A percentile compares a stretch with the other conserved stretches of the same genome.
These are phyloP conservation scores for Fennellomyces sp. DNA, from an alignment of 371 early-diverging fungal species.

Conservation along the genomic window DNA sequence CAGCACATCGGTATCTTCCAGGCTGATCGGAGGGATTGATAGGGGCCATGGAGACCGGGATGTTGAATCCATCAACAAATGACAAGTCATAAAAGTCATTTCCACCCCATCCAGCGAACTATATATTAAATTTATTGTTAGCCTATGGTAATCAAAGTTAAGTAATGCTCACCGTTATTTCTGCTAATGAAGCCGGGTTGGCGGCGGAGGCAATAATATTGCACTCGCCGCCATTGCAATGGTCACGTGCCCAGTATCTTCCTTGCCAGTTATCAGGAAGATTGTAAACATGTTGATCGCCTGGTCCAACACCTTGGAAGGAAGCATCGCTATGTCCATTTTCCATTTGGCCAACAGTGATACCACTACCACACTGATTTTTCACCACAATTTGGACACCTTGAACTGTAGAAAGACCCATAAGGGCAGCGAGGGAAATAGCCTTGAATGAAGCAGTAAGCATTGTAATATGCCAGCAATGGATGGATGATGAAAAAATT, in stretches of 20 bases:
- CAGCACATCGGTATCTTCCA: slow-evolving; percentile 27
- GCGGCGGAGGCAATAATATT: slow-evolving; percentile 14
- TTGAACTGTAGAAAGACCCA: too few species aligned
- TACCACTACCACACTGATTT: slow-evolving; percentile 16
- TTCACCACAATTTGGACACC: slow-evolving; percentile 15
- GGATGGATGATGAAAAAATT: too few species aligned
- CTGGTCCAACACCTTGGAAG: neutral
- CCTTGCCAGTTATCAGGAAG: slow-evolving; percentile 32
- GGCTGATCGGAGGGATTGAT: slow-evolving; percentile 6
- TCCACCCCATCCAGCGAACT: neutral
- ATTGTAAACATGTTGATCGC: slow-evolving; percentile 7
- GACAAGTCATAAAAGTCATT: slow-evolving; percentile 45
- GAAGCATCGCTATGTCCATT: slow-evolving; percentile 12
- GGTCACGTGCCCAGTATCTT: slow-evolving; percentile 35
- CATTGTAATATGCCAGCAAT: too few species aligned
- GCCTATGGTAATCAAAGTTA: too few species aligned
- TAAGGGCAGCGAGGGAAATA: too few species aligned
- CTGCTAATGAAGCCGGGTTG: slow-evolving; percentile 42
- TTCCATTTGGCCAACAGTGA: slow-evolving; percentile 15
- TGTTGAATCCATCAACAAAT: slow-evolving; percentile 49
- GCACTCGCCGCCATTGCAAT: slow-evolving; percentile 18
- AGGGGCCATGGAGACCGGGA: slow-evolving; percentile 34
- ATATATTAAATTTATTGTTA: too few species aligned
- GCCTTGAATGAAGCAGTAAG: too few species aligned
- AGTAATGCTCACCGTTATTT: slow-evolving; percentile 38